Conservation (phyloP, 2,329 filamentous ascomycete genomes). For the Nigrospora oryzae region DNA sequence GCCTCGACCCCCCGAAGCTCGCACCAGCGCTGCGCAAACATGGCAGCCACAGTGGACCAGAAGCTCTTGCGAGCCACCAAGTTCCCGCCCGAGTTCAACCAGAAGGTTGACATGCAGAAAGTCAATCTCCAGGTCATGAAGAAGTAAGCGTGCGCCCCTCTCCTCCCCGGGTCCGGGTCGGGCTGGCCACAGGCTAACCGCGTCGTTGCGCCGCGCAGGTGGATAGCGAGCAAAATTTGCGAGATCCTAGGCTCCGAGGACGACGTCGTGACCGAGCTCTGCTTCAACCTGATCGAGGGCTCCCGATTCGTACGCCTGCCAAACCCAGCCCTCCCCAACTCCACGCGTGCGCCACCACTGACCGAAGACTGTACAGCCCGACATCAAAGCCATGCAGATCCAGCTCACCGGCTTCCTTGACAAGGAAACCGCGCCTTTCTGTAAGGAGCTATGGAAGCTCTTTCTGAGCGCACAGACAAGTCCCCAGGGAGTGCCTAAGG, state of each 20-base stretch:
- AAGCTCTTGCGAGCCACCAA: constrained; percentile 88
- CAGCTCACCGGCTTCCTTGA: constrained; percentile 92
- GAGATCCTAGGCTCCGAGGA: constrained; percentile 88
- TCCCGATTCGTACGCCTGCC: constrained; percentile 53
- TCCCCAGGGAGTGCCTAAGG: constrained; percentile 85
- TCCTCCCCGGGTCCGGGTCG: not conserved
- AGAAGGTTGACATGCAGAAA: constrained; percentile 95
- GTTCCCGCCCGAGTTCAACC: constrained; percentile 86
- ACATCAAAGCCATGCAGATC: constrained; percentile 93
- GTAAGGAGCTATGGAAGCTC: constrained; percentile 88
- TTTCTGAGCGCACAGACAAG: constrained; percentile 84
- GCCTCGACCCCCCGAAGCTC: too few species aligned
- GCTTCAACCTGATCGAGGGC: constrained; percentile 63
- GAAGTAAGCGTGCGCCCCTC: constrained; percentile 52
- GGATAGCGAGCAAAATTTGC: constrained; percentile 84
- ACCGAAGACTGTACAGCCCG: constrained; percentile 52
- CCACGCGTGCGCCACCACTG: not conserved
- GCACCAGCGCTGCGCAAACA: constrained; percentile 22
- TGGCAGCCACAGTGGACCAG: constrained; percentile 80
- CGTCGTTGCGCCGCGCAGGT: constrained; percentile 45
- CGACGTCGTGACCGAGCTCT: constrained; percentile 88
- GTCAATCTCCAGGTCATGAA: constrained; percentile 98
- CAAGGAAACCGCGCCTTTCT: constrained; percentile 81
- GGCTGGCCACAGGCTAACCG: constrained; percentile 3
- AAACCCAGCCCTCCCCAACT: too few species aligned